Percentiles rank a stretch among this genome's conserved stretches.
phyloP scores from a whole-genome alignment of 2,329 filamentous ascomycete species.

The Thielaviopsis populi region DNA sequence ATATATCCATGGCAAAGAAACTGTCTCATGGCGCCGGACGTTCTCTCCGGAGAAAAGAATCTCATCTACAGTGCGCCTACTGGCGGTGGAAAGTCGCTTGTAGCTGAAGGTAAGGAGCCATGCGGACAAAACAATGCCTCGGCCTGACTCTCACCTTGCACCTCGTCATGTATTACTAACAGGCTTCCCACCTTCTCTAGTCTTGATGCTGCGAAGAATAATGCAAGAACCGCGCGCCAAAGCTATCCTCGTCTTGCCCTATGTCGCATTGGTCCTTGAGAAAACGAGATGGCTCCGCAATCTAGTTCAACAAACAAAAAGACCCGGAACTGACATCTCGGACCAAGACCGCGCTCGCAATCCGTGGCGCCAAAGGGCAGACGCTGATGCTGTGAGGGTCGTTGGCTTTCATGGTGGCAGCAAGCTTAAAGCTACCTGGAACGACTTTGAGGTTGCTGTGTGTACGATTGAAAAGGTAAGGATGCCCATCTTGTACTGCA shows the following conservation, averaged over 20 bases:
- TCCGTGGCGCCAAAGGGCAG: slow-evolving; percentile 39
- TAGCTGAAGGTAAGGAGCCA: slow-evolving; percentile 40
- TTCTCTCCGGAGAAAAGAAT: slow-evolving; percentile 50
- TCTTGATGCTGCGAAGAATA: slow-evolving; percentile 58
- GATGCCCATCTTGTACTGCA: not conserved
- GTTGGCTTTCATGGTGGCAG: slow-evolving; percentile 63
- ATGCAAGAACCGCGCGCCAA: slow-evolving; percentile 49
- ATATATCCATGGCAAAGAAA: slow-evolving; percentile 72
- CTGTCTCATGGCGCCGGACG: slow-evolving; percentile 51
- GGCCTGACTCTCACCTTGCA: not conserved
- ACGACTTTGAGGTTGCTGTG: slow-evolving; percentile 61
- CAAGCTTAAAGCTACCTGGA: slow-evolving; percentile 51
- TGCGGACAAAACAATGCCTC: not conserved
- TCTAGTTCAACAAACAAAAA: slow-evolving; percentile 45
- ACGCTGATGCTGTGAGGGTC: slow-evolving; percentile 46
- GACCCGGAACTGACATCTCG: slow-evolving; percentile 24
- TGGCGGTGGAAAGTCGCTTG: slow-evolving; percentile 62
- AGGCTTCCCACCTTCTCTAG: slow-evolving; percentile 21
- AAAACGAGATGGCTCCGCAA: slow-evolving; percentile 60
- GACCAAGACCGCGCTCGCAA: slow-evolving; percentile 25
- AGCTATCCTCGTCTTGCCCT: slow-evolving; percentile 58
- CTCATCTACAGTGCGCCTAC: slow-evolving; percentile 70
- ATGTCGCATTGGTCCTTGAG: slow-evolving; percentile 66
- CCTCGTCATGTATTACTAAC: slow-evolving; percentile 7
- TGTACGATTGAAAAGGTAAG: slow-evolving; percentile 61